Percentiles rank a stretch among this genome's conserved stretches.
Conservation (phyloP, 805 yeast species). For the Phaffomyces opuntiae region DNA sequence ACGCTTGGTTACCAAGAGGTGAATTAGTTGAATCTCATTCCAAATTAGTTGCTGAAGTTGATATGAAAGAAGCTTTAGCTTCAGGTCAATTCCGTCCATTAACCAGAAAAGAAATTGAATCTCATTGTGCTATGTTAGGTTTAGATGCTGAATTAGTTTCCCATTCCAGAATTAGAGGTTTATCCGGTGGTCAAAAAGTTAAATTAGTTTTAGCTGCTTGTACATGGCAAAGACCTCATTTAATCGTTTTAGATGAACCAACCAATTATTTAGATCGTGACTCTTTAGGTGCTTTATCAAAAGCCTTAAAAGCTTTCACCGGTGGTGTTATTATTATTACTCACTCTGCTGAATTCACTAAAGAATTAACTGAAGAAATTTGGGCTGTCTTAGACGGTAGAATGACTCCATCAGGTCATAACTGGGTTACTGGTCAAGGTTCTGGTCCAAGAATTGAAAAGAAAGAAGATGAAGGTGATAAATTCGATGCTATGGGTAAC, state of each 20-base stretch:
- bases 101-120: constrained; percentile 99
- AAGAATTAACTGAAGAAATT: constrained; percentile 98
- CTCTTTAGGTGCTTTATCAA: constrained; percentile 98
- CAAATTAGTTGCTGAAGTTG: constrained; percentile 99
- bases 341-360: constrained; percentile 99
- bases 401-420: constrained; percentile 99
- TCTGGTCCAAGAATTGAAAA: constrained; percentile 98
- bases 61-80: constrained; percentile 99
- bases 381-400: constrained; percentile 98
- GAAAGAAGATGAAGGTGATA: constrained; percentile 95
- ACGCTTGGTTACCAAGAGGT: constrained; percentile 99
- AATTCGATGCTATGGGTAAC: constrained; percentile 99
- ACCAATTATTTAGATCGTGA: constrained; percentile 99
- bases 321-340: constrained; percentile 99
- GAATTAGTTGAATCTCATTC: constrained; percentile 95
- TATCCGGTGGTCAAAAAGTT: constrained; percentile 99
- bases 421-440: constrained; percentile 99
- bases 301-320: constrained; percentile 96
- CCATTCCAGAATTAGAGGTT: constrained; percentile 99
- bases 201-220: constrained; percentile 99
- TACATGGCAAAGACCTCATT: constrained; percentile 99
- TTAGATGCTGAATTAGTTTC: constrained; percentile 98
- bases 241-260: constrained; percentile 99
- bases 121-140: constrained; percentile 98
- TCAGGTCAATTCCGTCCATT: constrained; percentile 99